phyloP scores from a whole-genome alignment of 2,329 filamentous ascomycete genomes.

The Pseudogymnoascus sp. region DNA sequence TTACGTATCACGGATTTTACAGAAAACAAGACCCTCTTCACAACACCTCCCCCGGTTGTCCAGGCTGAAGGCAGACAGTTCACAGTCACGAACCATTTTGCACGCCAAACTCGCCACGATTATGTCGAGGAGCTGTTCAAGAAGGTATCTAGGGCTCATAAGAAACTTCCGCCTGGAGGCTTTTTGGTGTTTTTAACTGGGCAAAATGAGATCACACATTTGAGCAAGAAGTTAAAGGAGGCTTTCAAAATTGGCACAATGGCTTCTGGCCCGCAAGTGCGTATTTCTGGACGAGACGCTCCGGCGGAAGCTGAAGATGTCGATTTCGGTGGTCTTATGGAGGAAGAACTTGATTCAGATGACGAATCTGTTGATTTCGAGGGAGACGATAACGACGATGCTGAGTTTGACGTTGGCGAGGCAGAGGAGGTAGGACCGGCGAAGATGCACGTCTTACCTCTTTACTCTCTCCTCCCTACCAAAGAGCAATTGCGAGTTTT shows the following conservation, averaged over 20 bases:
- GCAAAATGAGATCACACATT: conserved; percentile 76
- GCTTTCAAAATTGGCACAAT: conserved; percentile 39
- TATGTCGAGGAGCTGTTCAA: conserved; percentile 85
- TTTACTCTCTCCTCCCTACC: conserved; percentile 87
- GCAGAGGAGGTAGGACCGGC: conserved; percentile 51
- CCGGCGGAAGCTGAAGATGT: conserved; percentile 80
- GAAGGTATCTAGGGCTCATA: conserved; percentile 81
- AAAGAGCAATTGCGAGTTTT: conserved; percentile 89
- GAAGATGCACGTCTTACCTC: conserved; percentile 79
- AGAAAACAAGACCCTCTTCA: conserved; percentile 72
- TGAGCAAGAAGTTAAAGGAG: conserved; percentile 71
- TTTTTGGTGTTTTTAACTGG: conserved; percentile 94
- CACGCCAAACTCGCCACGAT: conserved; percentile 71
- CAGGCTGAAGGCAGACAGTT: conserved; percentile 89
- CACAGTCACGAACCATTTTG: conserved; percentile 82
- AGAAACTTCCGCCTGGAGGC: conserved; percentile 79
- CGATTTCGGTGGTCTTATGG: conserved; percentile 62
- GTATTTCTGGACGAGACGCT: conserved; percentile 66
- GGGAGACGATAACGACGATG: conserved; percentile 44
- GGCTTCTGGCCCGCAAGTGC: conserved; percentile 54
- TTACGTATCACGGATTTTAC: conserved; percentile 85
- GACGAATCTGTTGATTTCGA: conserved; percentile 50
- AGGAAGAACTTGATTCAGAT: conserved; percentile 47
- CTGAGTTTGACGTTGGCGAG: conserved; percentile 51
- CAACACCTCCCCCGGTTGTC: conserved; percentile 68